Percentiles rank a stretch among this genome's conserved stretches.
Conservation (phyloP, 2,329 filamentous ascomycete species). For the Simplicillium sp. region DNA sequence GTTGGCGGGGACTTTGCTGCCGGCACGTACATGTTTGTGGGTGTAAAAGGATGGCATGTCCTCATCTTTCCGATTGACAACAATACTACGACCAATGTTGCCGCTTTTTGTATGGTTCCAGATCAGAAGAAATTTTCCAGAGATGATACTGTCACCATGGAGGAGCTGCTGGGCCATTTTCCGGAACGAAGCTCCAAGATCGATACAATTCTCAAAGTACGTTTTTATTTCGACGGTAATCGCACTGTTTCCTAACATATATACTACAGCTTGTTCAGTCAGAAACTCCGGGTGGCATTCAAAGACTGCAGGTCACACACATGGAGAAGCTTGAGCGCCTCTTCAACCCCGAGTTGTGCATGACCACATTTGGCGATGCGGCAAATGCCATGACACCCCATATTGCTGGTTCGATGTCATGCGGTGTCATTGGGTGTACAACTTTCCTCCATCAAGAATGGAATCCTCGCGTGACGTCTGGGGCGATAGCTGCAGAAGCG, state of each 20-base stretch:
- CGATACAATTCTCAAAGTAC: too few relatives aligned
- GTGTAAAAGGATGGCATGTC: constrained; percentile 2
- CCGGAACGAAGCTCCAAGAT: not conserved
- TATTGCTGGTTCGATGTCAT: constrained; percentile 4
- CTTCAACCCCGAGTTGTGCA: not conserved
- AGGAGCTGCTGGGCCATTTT: constrained; percentile 1
- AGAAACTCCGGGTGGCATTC: not conserved
- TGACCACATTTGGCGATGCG: constrained; percentile 1
- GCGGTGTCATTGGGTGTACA: not conserved
- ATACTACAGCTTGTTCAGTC: not conserved
- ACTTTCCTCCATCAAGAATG: too few relatives aligned
- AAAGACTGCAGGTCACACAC: not conserved
- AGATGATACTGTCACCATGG: not conserved
- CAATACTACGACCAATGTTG: not conserved
- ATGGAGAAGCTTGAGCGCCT: not conserved
- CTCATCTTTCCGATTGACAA: constrained; percentile 3
- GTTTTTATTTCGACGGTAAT: too few relatives aligned
- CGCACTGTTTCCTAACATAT: too few relatives aligned
- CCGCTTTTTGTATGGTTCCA: not conserved
- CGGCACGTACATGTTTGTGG: constrained; percentile 1
- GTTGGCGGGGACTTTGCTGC: not conserved
- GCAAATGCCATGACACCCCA: constrained; percentile 3
- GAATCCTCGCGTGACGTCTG: too few relatives aligned
- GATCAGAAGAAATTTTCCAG: not conserved
- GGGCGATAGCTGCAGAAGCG: too few relatives aligned